A percentile compares a stretch with the other conserved stretches of the same genome.
Conservation (phyloP, 306 rosid species). For the Ormosia semicastrata region DNA sequence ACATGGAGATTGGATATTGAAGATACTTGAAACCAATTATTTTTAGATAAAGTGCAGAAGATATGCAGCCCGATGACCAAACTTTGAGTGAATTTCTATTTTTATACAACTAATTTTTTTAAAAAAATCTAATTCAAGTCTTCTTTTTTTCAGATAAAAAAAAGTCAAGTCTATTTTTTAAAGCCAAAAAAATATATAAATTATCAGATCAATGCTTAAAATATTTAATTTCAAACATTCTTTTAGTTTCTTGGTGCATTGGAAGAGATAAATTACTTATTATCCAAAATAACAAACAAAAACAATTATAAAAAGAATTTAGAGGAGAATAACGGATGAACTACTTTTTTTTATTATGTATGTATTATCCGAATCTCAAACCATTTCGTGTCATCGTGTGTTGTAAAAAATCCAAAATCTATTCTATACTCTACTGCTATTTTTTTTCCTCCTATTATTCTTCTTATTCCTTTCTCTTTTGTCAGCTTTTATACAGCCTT, state of each 20-base stretch:
- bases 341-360: not conserved
- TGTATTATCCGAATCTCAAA: not conserved
- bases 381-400: not conserved
- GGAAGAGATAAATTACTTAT: no score
- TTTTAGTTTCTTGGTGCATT: no score
- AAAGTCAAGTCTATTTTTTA: no score
- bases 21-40: slow-evolving; percentile 30
- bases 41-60: slow-evolving; percentile 59
- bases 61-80: slow-evolving; percentile 66
- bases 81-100: no score
- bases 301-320: no score
- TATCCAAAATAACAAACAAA: no score
- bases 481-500: not conserved
- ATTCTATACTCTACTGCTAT: not conserved
- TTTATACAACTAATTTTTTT: no score
- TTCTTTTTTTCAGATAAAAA: no score
- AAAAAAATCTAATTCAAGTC: no score
- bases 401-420: not conserved
- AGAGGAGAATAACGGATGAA: not conserved
- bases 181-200: no score
- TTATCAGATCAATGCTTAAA: no score
- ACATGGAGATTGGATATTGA: not conserved
- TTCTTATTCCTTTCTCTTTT: not conserved
- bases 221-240: no score
- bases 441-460: not conserved